These are phyloP conservation scores for Penicillium capsulatum DNA, from an alignment of 2,329 filamentous ascomycete species.

Conservation along the genomic window DNA sequence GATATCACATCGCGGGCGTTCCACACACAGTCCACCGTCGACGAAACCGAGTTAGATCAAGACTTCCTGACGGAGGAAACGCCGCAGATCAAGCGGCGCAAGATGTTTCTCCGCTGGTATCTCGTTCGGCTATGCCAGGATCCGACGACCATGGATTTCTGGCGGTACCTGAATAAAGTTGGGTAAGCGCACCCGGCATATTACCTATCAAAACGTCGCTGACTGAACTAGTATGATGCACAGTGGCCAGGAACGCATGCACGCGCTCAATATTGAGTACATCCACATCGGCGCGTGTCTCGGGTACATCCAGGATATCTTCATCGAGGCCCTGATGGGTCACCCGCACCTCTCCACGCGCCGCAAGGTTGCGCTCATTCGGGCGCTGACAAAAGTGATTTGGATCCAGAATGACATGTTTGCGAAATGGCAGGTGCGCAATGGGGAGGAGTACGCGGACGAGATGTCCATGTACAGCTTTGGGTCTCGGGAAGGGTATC, in stretches of 20 bases:
- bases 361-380: constrained; percentile 68
- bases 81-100: constrained; percentile 70
- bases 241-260: constrained; percentile 66
- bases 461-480: constrained; percentile 41
- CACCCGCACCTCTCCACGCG: constrained; percentile 63
- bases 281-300: constrained; percentile 70
- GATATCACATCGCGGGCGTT: constrained; percentile 80
- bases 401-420: constrained; percentile 88
- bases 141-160: constrained; percentile 70
- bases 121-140: constrained; percentile 70
- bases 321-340: constrained; percentile 70
- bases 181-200: constrained; percentile 49
- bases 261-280: constrained; percentile 75
- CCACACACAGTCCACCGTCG: constrained; percentile 56
- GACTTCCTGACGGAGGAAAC: constrained; percentile 62
- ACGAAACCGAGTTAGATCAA: constrained; percentile 61
- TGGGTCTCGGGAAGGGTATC: constrained; percentile 59
- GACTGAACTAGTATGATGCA: constrained; percentile 63
- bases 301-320: constrained; percentile 71
- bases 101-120: constrained; percentile 73
- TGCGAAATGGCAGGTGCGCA: constrained; percentile 73
- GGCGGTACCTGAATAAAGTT: constrained; percentile 80
- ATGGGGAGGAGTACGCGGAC: constrained; percentile 58
- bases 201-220: background rate
- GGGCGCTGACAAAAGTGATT: constrained; percentile 73